Base-by-base conservation (phyloP, 1,284 basidiomycete species). In the Rhizoctonia solani region DNA sequence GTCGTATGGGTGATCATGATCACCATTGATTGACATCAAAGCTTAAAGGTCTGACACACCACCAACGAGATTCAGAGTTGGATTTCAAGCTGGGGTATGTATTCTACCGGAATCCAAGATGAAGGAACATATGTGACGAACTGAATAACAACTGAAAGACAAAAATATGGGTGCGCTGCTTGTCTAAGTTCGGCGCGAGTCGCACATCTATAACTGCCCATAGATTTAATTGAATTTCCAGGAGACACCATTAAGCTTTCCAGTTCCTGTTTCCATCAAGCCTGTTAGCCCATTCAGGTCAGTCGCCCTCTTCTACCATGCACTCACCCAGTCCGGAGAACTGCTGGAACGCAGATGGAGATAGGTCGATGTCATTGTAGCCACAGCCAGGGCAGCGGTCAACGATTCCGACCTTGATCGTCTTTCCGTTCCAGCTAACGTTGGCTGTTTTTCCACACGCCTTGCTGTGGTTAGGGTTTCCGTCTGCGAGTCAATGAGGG, bases 321-420 rank as follows among this genome's bases (percentile, higher is more conserved):
- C 4, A 47, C 63, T 54, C 19, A 66, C 63, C 52, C 9, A 66
- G 52, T 0, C 23, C 52, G 34, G 63, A 25, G 30, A 66, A 66
- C 41, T 66, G 63, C 41, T 66, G 50, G 52, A 66, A 66, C 5
- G 63, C 63, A 32, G 50, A 66, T 16, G 61, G 61, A 14, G 61
- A 66, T 11, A 66, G 61, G 46, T 66, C 61, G 61, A 66, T 66
- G 29, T 66, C 63, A 47, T 66, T 66, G 42, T 66, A 66, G 16
- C 63, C 63, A 23, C 63, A 66, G 39, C 41, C 63, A 25, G 34
- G 37, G 30, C 63, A 66, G 25, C 63, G 63, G 42, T 66, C 63
- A 21, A 66, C 63, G 47, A 66, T 66, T 4, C 63, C 63, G n/a
- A 66, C 63, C 39, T 42, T 66, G 50, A 66, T 66, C 5, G 63